phyloP scores from a whole-genome alignment of 1,139 yeast genomes.

The Yamadazyma conglobata region DNA sequence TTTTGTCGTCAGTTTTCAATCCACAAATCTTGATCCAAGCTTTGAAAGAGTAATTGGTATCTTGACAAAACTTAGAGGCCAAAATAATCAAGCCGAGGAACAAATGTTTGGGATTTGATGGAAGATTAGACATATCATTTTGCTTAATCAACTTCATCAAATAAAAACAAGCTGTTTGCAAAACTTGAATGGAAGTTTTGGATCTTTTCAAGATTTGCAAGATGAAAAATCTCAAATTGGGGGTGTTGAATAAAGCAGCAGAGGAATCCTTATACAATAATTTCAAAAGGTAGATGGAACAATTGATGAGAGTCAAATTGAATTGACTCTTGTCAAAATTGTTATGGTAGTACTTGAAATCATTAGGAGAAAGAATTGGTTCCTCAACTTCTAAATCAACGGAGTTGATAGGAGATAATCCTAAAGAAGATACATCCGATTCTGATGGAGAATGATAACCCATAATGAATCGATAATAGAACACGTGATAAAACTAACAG shows the following conservation, averaged over 20 bases:
- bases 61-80: slow-evolving; percentile 72
- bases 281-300: slow-evolving; percentile 35
- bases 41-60: slow-evolving; percentile 62
- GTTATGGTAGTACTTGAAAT: slow-evolving; percentile 38
- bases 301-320: slow-evolving; percentile 37
- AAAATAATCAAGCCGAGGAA: slow-evolving; percentile 65
- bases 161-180: slow-evolving; percentile 67
- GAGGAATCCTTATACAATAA: slow-evolving; percentile 24
- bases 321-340: slow-evolving; percentile 41
- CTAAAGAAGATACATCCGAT: slow-evolving; percentile 2
- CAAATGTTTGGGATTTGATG: slow-evolving; percentile 58
- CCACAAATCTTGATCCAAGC: slow-evolving; percentile 83
- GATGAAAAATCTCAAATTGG: slow-evolving; percentile 44
- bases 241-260: slow-evolving; percentile 17
- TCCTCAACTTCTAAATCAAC: slow-evolving; percentile 2
- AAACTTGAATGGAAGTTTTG: slow-evolving; percentile 59
- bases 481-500: too few species aligned
- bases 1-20: slow-evolving; percentile 24
- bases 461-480: too few species aligned
- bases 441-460: too few species aligned
- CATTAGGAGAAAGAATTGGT: slow-evolving; percentile 28
- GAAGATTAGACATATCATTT: slow-evolving; percentile 13
- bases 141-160: slow-evolving; percentile 45
- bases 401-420: slow-evolving; percentile 1
- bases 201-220: slow-evolving; percentile 68